These are phyloP conservation scores for Claviceps lovelessii DNA, from an alignment of 2,329 filamentous ascomycete genomes.

Conservation along the genomic window DNA sequence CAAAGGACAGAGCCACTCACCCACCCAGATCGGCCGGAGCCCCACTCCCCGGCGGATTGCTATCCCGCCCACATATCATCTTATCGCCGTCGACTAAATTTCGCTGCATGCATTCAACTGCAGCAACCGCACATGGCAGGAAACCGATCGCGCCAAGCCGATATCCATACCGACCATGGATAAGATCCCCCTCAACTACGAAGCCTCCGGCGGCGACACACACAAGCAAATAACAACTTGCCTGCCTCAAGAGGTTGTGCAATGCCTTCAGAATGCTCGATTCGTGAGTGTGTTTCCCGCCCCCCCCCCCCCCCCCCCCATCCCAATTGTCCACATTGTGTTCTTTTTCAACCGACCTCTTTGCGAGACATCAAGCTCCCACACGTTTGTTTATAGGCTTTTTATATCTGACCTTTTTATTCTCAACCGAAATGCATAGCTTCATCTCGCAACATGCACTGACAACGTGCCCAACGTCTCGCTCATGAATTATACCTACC, in stretches of 20 bases:
- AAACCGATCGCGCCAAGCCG: neutral
- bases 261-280: constrained; percentile 84
- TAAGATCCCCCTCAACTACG: constrained; percentile 58
- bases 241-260: constrained; percentile 71
- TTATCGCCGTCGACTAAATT: neutral
- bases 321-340: too few relatives aligned
- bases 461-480: constrained; percentile 79
- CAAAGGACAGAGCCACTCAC: neutral
- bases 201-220: constrained; percentile 59
- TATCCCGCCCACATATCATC: neutral
- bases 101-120: neutral
- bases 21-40: neutral
- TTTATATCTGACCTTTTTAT: neutral
- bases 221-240: constrained; percentile 54
- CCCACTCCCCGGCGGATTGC: neutral
- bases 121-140: neutral
- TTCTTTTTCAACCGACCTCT: too few relatives aligned
- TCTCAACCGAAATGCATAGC: constrained; percentile 32
- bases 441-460: constrained; percentile 86
- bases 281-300: constrained; percentile 48
- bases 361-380: neutral
- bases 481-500: constrained; percentile 98
- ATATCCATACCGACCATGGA: constrained; percentile 27
- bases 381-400: neutral
- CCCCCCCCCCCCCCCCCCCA: neutral